Percentiles rank a stretch among this genome's conserved stretches.
Conservation (phyloP, 2,329 filamentous ascomycete genomes). For the Fusarium ambrosium region DNA sequence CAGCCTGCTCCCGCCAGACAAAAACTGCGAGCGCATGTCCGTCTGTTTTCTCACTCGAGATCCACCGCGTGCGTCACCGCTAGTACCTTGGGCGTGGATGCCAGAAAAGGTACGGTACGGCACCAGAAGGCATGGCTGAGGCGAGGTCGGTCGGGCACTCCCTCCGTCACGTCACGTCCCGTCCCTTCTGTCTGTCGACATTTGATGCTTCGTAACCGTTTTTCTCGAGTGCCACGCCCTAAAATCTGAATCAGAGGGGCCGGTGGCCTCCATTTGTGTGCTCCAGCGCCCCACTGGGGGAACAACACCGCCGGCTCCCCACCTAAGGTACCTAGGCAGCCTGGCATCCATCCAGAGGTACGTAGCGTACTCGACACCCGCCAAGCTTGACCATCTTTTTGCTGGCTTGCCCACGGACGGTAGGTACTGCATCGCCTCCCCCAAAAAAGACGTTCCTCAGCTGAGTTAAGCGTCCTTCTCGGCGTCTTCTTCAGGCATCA, state of each 20-base stretch:
- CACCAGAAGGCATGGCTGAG: constrained; percentile 22
- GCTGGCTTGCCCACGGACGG: constrained; percentile 15
- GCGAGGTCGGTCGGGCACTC: constrained; percentile 14
- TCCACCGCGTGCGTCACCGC: constrained; percentile 34
- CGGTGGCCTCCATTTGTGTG: constrained; percentile 29
- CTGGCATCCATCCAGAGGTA: background rate
- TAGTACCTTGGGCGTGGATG: constrained; percentile 10
- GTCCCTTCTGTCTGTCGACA: constrained; percentile 32
- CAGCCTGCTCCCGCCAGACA: constrained; percentile 9
- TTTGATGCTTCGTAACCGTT: constrained; percentile 41
- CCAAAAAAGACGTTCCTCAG: constrained; percentile 39
- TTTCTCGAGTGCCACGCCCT: constrained; percentile 36
- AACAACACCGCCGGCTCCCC: constrained; percentile 38
- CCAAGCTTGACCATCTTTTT: constrained; percentile 39
- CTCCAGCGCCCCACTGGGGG: constrained; percentile 40
- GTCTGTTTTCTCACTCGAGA: constrained; percentile 36
- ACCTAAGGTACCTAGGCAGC: constrained; percentile 19
- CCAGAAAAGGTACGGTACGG: constrained; percentile 15
- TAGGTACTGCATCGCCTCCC: constrained; percentile 26
- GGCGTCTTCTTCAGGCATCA: constrained; percentile 38
- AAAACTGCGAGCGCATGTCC: constrained; percentile 21
- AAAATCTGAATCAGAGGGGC: constrained; percentile 43
- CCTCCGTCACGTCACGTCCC: constrained; percentile 24
- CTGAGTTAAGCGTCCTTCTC: constrained; percentile 45
- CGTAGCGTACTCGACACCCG: constrained; percentile 41